Evolutionary conservation across 2,329 filamentous ascomycete species (phyloP).

Genomic region (Penicillium sp.): DNA sequence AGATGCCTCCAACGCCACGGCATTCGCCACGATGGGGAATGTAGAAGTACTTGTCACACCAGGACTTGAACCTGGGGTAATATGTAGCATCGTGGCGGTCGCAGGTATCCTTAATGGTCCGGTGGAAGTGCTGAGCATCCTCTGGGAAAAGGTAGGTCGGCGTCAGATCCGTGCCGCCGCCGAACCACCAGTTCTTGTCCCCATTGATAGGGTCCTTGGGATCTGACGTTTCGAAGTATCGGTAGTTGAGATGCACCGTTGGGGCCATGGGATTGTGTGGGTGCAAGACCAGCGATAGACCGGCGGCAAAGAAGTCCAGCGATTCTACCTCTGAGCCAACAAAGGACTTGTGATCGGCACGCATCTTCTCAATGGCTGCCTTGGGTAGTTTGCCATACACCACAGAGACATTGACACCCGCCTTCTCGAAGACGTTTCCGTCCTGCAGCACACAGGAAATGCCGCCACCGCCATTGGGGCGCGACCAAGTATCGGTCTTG

Average conservation of each 20-base stretch:
- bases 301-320: conserved; percentile 92
- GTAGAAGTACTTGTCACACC: conserved; percentile 97
- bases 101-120: conserved; percentile 85
- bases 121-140: conserved; percentile 95
- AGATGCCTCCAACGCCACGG: conserved; percentile 90
- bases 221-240: conserved; percentile 95
- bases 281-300: conserved; percentile 88
- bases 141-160: conserved; percentile 94
- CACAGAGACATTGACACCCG: conserved; percentile 89
- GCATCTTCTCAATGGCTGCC: conserved; percentile 87
- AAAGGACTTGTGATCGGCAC: conserved; percentile 89
- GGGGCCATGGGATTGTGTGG: conserved; percentile 95
- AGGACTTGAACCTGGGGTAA: conserved; percentile 93
- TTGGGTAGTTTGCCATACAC: conserved; percentile 90
- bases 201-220: conserved; percentile 67
- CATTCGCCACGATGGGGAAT: conserved; percentile 87
- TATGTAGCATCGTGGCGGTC: conserved; percentile 90
- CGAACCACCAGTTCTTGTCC: conserved; percentile 90
- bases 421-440: conserved; percentile 96
- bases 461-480: conserved; percentile 85
- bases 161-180: conserved; percentile 90
- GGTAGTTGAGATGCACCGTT: conserved; percentile 96
- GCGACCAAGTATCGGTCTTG: conserved; percentile 78
- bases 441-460: conserved; percentile 94
- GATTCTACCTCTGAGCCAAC: conserved; percentile 72